Evolutionary conservation across 805 yeast species (phyloP).

Genomic region (Martiniozyma abietophila): DNA sequence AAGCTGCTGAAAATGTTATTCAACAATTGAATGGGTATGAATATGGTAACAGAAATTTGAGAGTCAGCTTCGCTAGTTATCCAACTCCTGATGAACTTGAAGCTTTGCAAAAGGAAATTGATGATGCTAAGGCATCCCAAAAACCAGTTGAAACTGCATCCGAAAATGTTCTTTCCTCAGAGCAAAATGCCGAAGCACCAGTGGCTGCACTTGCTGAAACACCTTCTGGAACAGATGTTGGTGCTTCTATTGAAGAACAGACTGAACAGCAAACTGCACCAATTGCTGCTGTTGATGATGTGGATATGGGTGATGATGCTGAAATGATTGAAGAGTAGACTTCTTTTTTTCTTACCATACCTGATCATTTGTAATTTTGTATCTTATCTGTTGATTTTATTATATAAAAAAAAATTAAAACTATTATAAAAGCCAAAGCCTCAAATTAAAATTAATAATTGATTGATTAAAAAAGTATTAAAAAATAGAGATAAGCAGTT

Average conservation of each 20-base stretch:
- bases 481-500: too few species aligned
- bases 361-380: too few species aligned
- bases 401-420: too few species aligned
- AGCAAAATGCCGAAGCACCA: neutral
- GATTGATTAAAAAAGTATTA: too few species aligned
- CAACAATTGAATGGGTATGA: conserved; percentile 66
- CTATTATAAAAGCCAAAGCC: too few species aligned
- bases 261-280: conserved; percentile 1
- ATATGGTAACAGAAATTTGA: conserved; percentile 74
- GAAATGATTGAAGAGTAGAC: conserved; percentile 20
- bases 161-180: neutral
- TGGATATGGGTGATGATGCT: conserved; percentile 13
- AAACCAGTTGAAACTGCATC: conserved; percentile 1
- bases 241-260: conserved; percentile 2
- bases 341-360: too few species aligned
- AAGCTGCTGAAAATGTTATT: conserved; percentile 73
- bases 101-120: conserved; percentile 14
- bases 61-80: conserved; percentile 53
- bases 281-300: conserved; percentile 3
- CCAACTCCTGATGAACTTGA: conserved; percentile 11
- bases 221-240: conserved; percentile 2
- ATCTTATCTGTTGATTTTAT: too few species aligned
- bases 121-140: neutral
- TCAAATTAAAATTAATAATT: too few species aligned
- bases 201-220: conserved; percentile 4